A percentile compares a stretch with the other conserved stretches of the same genome.
These are phyloP conservation scores for Platanus orientalis DNA, from an alignment of 164 flowering plant species.

Conservation along the genomic window DNA sequence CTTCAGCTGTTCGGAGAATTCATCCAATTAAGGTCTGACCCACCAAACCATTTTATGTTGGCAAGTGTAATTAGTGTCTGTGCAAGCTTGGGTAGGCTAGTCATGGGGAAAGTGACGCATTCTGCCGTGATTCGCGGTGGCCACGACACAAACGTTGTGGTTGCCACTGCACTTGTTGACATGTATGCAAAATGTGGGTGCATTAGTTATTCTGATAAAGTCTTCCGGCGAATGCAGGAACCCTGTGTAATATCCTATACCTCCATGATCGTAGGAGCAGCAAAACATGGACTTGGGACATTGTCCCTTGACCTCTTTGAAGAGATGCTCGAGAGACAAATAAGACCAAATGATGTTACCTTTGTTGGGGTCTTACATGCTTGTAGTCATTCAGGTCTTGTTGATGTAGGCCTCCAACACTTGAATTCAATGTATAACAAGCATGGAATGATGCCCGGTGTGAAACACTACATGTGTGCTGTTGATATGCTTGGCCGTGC, in stretches of 20 bases:
- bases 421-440: slow-evolving; percentile 41
- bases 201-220: slow-evolving; percentile 35
- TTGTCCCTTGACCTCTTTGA: slow-evolving; percentile 45
- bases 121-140: slow-evolving; percentile 40
- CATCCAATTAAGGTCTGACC: slow-evolving; percentile 8
- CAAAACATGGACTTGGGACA: slow-evolving; percentile 53
- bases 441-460: slow-evolving; percentile 41
- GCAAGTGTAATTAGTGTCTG: slow-evolving; percentile 57
- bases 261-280: slow-evolving; percentile 53
- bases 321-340: slow-evolving; percentile 47
- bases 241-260: slow-evolving; percentile 49
- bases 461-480: slow-evolving; percentile 51
- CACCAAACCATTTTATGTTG: slow-evolving; percentile 48
- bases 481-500: slow-evolving; percentile 69
- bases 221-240: slow-evolving; percentile 34
- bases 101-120: slow-evolving; percentile 45
- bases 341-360: slow-evolving; percentile 63
- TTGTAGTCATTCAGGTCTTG: slow-evolving; percentile 74
- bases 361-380: slow-evolving; percentile 62
- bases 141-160: slow-evolving; percentile 38
- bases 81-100: slow-evolving; percentile 60
- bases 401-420: slow-evolving; percentile 43
- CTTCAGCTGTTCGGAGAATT: slow-evolving; percentile 42
- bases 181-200: slow-evolving; percentile 77
- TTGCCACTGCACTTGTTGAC: slow-evolving; percentile 55